Evolutionary conservation across 352 stramenopile species (phyloP), one percentile per base, ranked within the genome.

Genomic region (Pythium vanterpoolii): DNA sequence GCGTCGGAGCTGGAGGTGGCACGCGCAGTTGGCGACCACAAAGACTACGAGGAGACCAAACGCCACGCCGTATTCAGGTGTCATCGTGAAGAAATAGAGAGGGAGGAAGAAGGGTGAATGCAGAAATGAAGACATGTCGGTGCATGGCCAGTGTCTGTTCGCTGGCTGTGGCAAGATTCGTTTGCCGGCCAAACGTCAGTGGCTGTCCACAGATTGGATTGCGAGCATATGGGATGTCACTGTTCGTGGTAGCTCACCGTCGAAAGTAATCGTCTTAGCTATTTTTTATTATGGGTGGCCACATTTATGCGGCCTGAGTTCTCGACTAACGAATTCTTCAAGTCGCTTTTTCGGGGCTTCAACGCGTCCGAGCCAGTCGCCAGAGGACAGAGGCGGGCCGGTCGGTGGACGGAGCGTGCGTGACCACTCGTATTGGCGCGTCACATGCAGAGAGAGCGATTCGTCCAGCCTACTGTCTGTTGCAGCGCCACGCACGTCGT

Each of bases 271-370:
- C 1, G 1, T 2, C 18, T 27, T 19, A 14, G 46, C 59, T 60
- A 44, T 43, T 5, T 43, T 50, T 48, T 6, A 56, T 34, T 65
- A 66, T 60, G 10, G 4, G 4, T 8, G 36, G 50, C 19, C 28
- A 60, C 39, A 66, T 51, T 66, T 60, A 56, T 60, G 59, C 59
- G 59, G 59, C 59, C 59, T 60, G 59, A 60, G 50, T 66, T 66
- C 55, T 66, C 59, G 59, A 66, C 59, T 66, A 60, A 66, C 47
- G 30, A 43, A 66, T 61, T 43, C 42, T 48, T n/a, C 44, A 55
- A 36, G 43, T 55, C 43, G 55, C 33, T 62, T 62, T 59, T 34
- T 42, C 3, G n/a, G n/a, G n/a, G n/a, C 27, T 23, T 1, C 42
- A 21, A 60, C n/a, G 28, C 6, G 48, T 51, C 52, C n/a, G n/a